These are phyloP conservation scores for Serendipita sp. DNA, from an alignment of 768 basidiomycete genomes.

Conservation along the genomic window DNA sequence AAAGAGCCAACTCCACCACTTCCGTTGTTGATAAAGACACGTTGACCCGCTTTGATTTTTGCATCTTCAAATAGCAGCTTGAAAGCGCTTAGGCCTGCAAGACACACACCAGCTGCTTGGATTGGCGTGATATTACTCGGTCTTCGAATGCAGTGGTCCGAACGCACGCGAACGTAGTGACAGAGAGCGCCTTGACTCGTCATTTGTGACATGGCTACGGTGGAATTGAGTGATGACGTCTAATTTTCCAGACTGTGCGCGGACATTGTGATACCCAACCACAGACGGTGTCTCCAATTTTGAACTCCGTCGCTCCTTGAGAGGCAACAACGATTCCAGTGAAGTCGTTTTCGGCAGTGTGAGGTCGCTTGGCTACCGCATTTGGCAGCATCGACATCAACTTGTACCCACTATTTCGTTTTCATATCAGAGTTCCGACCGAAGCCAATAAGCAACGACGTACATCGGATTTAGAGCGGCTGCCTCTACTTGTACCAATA, in stretches of 20 bases:
- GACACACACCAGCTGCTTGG: slow-evolving; percentile 44
- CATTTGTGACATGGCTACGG: slow-evolving; percentile 20
- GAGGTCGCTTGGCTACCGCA: slow-evolving; percentile 32
- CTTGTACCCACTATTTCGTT: slow-evolving; percentile 38
- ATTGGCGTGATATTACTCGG: slow-evolving; percentile 36
- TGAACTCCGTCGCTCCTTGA: slow-evolving; percentile 33
- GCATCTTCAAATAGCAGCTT: slow-evolving; percentile 34
- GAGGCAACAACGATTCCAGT: slow-evolving; percentile 44
- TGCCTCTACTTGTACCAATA: slow-evolving; percentile 37
- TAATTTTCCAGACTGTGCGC: slow-evolving; percentile 11
- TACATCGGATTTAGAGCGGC: slow-evolving; percentile 58
- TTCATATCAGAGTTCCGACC: neutral
- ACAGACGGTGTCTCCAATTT: slow-evolving; percentile 46
- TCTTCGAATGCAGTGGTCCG: slow-evolving; percentile 25
- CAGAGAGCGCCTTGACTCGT: slow-evolving; percentile 40
- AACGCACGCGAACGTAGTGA: slow-evolving; percentile 38
- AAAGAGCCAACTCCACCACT: slow-evolving; percentile 51
- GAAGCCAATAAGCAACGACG: neutral
- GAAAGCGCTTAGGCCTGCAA: slow-evolving; percentile 46
- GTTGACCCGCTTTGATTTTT: slow-evolving; percentile 40
- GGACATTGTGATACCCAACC: slow-evolving; percentile 33
- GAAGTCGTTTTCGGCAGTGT: slow-evolving; percentile 45
- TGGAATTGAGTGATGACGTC: neutral
- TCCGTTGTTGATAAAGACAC: slow-evolving; percentile 56
- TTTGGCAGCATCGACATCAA: slow-evolving; percentile 34